Evolutionary conservation across 2,329 filamentous ascomycete genomes (phyloP), one percentile per base, ranked within the genome.

Genomic region (Clarireedia homoeocarpa): DNA sequence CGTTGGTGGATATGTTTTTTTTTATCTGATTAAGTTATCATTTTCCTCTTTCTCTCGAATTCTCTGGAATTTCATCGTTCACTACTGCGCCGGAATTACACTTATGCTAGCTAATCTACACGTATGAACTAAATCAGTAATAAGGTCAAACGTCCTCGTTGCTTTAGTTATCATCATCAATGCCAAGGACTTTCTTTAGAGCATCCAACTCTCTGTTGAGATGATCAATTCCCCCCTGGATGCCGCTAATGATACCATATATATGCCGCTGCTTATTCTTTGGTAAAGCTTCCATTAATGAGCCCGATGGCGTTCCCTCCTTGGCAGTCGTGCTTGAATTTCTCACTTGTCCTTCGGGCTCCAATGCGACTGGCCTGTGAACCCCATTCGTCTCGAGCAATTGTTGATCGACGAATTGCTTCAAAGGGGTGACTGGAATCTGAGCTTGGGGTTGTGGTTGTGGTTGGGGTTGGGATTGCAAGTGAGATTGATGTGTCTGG

Each of bases 161-260:
- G 39, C 42, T 5, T 47, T 39, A 55, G 44, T 38, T 57, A 49
- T 61, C 60, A 48, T 65, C 63, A 34, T 68, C 65, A 49, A 69
- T 66, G 14, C 67, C 67, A 34, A 69, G 56, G 6, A 63, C 63
- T 38, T 53, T 64, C 55, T 67, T 68, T 44, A 69, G 50, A 12
- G 60, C 55, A 53, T 67, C 60, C 24, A 69, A 56, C 36, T 69
- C 66, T 39, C 60, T 56, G 34, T 67, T 66, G 10, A 69, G 58
- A 60, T 67, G 64, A 45, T 67, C 62, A 60, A 69, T 69, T 5
- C 67, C 67, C 7, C 64, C 62, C 40, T 68, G 64, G n/a, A 69
- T 51, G 1, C 67, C 67, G 55, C 63, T 65, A 4, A 68, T 53
- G 9, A 69, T 53, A 5, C 64, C 64, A 52, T 67, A 68, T 26